A percentile compares a stretch with the other conserved stretches of the same genome.
These are phyloP conservation scores for Collybia mongolica DNA, from an alignment of 768 basidiomycete genomes.

Conservation along the genomic window DNA sequence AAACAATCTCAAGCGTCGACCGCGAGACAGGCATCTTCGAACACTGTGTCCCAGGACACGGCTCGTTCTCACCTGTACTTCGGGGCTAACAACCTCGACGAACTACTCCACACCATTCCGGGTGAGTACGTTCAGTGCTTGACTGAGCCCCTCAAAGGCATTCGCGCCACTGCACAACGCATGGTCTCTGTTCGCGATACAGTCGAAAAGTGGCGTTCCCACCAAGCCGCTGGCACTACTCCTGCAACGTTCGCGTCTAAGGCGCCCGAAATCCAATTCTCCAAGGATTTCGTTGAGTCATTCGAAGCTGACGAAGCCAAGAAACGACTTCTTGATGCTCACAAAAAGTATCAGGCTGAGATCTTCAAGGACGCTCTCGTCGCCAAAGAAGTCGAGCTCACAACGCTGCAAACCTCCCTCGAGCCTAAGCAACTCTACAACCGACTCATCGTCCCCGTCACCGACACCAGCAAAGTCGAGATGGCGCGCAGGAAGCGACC, in stretches of 20 bases:
- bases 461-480: too few species aligned
- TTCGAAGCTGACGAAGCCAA: background rate
- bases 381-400: background rate
- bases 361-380: background rate
- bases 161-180: background rate
- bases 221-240: slow-evolving; percentile 5
- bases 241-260: background rate
- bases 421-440: too few species aligned
- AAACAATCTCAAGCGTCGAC: too few species aligned
- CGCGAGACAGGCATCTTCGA: background rate
- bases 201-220: slow-evolving; percentile 1
- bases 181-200: background rate
- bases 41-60: background rate
- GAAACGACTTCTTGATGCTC: background rate
- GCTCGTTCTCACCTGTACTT: background rate
- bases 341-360: background rate
- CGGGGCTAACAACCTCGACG: slow-evolving; percentile 4
- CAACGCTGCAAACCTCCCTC: background rate
- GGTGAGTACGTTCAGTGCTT: slow-evolving; percentile 9
- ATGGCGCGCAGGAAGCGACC: too few species aligned
- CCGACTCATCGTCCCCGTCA: too few species aligned
- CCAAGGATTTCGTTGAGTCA: background rate
- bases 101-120: slow-evolving; percentile 9
- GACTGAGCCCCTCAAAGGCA: slow-evolving; percentile 2
- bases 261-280: background rate